Evolutionary conservation across 2,329 filamentous ascomycete species (phyloP), one percentile per base, ranked within the genome.

Genomic region (Boeremia exigua): DNA sequence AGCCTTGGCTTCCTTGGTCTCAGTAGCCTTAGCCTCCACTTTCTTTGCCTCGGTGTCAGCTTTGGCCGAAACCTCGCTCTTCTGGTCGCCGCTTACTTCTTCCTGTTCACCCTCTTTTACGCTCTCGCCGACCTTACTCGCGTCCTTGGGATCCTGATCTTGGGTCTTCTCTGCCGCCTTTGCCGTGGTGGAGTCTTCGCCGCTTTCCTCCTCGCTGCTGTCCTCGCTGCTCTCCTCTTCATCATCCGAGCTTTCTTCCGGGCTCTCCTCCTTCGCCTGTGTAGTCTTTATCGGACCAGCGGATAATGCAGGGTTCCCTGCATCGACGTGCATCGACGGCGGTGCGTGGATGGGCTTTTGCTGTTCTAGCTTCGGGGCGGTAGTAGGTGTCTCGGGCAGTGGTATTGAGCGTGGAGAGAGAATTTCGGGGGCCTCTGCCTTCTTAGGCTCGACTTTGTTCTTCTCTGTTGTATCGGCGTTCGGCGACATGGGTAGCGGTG

Each of bases 61-160:
- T 28, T 57, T 36, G 10, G 28, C 36, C 12, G 23, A 42, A 8
- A 15, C 32, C 11, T 27, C 15, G 9, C 28, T 43, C 37, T 48
- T 43, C 7, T 50, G 29, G 4, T 38, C 42, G 6, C 34, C 42
- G 15, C 39, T 40, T 25, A 23, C 15, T 44, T 44, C 78, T 48
- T 47, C 47, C 27, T 56, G 53, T 37, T 51, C 53, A 6, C 53
- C 53, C 17, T 78, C 75, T 50, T 77, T 67, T 4, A 77, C 76
- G 50, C 73, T 76, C 48, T 69, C 70, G 9, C 67, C 66, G 2
- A 74, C 75, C 49, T 73, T 73, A 3, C 46, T 60, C 1, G 61
- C 66, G n/a, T 65, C 66, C 33, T 66, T 69, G 0, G 66, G 60
- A 32, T 59, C 55, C 49, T 72, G 68, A 6, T 61, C 52, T 48